A percentile compares a stretch with the other conserved stretches of the same genome.
Evolutionary conservation across 805 yeast genomes (phyloP).

Genomic region (Schizosaccharomyces lindneri): DNA sequence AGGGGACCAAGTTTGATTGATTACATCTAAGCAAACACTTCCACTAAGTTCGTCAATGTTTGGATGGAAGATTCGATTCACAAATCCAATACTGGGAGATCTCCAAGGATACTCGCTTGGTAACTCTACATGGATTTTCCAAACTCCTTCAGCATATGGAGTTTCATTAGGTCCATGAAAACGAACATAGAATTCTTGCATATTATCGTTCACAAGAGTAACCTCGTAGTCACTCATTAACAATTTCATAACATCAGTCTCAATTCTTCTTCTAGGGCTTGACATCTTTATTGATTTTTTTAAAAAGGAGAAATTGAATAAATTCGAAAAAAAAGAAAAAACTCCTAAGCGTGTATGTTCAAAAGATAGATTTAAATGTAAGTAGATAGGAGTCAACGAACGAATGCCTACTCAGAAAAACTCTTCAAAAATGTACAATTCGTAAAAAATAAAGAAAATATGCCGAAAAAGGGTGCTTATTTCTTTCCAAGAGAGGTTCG

Average conservation of each 20-base stretch:
- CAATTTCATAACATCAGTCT: conserved; percentile 85
- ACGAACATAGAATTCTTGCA: conserved; percentile 68
- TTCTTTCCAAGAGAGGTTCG: no score
- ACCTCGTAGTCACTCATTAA: conserved; percentile 87
- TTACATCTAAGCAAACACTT: conserved; percentile 82
- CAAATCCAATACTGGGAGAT: conserved; percentile 86
- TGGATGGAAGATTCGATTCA: conserved; percentile 80
- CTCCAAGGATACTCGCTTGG: conserved; percentile 91
- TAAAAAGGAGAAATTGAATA: not conserved
- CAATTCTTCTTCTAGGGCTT: conserved; percentile 39
- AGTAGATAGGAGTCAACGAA: no score
- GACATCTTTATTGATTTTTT: not conserved
- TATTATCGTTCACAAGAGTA: conserved; percentile 49
- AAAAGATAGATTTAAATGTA: no score
- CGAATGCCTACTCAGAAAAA: no score
- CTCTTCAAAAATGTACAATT: no score
- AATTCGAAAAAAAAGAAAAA: no score
- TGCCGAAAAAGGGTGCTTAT: no score
- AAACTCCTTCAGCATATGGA: conserved; percentile 69
- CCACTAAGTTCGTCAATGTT: conserved; percentile 78
- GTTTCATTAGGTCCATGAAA: conserved; percentile 61
- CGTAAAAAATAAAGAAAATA: no score
- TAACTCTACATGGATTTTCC: conserved; percentile 79
- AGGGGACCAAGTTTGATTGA: conserved; percentile 95
- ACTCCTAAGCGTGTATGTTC: no score